A percentile compares a stretch with the other conserved stretches of the same genome.
Conservation (phyloP, 2,329 filamentous ascomycete genomes). For the Aureobasidium subglaciale region DNA sequence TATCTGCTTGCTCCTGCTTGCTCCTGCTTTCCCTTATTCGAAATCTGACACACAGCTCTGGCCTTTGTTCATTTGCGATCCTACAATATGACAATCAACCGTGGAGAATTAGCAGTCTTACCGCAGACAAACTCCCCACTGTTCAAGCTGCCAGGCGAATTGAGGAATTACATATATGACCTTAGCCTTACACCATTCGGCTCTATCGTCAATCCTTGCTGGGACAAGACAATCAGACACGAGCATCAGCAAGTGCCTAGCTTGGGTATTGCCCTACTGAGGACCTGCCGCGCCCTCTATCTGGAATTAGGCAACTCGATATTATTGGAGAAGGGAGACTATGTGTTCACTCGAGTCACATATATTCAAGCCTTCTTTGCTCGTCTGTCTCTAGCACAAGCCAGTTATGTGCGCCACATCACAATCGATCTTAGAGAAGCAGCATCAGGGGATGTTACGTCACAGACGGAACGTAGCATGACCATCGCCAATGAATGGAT, state of each 20-base stretch:
- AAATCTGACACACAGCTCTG: not conserved
- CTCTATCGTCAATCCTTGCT: conserved; percentile 17
- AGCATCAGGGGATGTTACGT: not conserved
- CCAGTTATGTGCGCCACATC: conserved; percentile 26
- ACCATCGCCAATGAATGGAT: conserved; percentile 28
- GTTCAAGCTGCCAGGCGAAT: conserved; percentile 18
- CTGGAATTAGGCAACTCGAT: conserved; percentile 27
- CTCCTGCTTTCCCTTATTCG: not conserved
- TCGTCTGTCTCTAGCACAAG: conserved; percentile 20
- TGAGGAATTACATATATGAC: conserved; percentile 19
- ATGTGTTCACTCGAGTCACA: conserved; percentile 31
- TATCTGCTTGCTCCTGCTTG: not conserved
- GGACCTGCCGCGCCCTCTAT: conserved; percentile 31
- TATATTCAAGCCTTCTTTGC: conserved; percentile 27
- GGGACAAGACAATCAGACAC: not conserved
- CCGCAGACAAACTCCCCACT: conserved; percentile 16
- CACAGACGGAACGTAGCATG: not conserved
- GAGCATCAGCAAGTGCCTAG: conserved; percentile 14
- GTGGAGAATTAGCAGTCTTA: not conserved
- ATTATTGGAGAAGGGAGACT: conserved; percentile 30
- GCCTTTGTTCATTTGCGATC: not conserved
- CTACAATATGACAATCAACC: not conserved
- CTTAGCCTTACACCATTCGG: conserved; percentile 15
- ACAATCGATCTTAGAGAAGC: conserved; percentile 32
- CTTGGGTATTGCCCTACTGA: conserved; percentile 24